A percentile compares a stretch with the other conserved stretches of the same genome.
Evolutionary conservation across 768 basidiomycete genomes (phyloP).

Genomic region (Crepidotus variabilis): DNA sequence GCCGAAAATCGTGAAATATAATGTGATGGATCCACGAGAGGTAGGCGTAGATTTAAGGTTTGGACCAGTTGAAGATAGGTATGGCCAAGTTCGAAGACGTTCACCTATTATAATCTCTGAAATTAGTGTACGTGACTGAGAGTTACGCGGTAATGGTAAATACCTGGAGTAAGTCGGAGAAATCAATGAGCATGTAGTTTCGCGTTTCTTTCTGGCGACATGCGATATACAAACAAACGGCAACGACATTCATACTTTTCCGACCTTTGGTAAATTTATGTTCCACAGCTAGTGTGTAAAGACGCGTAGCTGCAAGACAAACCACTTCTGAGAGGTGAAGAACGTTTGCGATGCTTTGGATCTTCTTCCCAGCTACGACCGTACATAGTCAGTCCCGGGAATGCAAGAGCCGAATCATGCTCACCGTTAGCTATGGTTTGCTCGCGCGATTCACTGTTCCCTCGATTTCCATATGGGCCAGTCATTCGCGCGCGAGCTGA

Average conservation of each 20-base stretch:
- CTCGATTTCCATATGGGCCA: conserved; percentile 78
- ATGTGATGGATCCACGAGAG: conserved; percentile 92
- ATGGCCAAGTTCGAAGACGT: conserved; percentile 95
- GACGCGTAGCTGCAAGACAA: conserved; percentile 73
- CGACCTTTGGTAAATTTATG: conserved; percentile 94
- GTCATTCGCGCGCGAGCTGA: conserved; percentile 79
- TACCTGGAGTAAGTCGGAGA: conserved; percentile 93
- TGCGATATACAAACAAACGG: conserved; percentile 92
- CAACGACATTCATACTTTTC: conserved; percentile 89
- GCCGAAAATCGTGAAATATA: conserved; percentile 95
- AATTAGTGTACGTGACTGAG: background rate
- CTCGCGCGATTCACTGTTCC: conserved; percentile 79
- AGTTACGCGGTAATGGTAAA: conserved; percentile 6
- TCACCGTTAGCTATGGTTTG: conserved; percentile 88
- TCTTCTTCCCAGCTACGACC: conserved; percentile 69
- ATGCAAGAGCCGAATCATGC: background rate
- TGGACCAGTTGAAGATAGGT: conserved; percentile 94
- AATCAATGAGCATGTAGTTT: conserved; percentile 98
- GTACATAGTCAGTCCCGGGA: conserved; percentile 3
- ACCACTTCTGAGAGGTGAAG: conserved; percentile 79
- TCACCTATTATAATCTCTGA: conserved; percentile 54
- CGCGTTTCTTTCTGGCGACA: conserved; percentile 88
- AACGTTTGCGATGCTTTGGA: conserved; percentile 76
- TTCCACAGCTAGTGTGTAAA: conserved; percentile 92
- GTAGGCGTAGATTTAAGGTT: conserved; percentile 78